phyloP scores from a whole-genome alignment of 805 yeast genomes.

The Saturnispora quitensis region DNA sequence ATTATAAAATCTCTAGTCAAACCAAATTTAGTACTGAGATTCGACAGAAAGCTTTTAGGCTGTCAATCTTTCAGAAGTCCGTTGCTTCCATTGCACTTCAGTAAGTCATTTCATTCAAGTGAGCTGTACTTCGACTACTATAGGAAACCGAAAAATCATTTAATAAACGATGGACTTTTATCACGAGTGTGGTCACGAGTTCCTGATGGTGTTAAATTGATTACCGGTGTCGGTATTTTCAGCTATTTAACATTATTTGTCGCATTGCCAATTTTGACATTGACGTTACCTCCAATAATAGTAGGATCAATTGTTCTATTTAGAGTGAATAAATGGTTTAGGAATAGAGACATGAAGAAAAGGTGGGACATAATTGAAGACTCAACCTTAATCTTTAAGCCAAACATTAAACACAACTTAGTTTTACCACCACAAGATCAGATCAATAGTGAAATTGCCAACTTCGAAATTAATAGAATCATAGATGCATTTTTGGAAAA shows the following conservation, averaged over 20 bases:
- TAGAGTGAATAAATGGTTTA: slow-evolving; percentile 11
- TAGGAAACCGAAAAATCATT: slow-evolving; percentile 19
- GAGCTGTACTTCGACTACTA: slow-evolving; percentile 1
- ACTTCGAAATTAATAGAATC: slow-evolving; percentile 24
- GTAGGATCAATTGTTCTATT: slow-evolving; percentile 20
- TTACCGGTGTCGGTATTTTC: slow-evolving; percentile 19
- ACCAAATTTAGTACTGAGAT: neutral
- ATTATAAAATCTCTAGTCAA: neutral
- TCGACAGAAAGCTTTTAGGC: neutral
- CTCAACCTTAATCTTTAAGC: slow-evolving; percentile 21
- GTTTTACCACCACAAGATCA: slow-evolving; percentile 21
- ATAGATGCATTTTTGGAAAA: slow-evolving; percentile 25
- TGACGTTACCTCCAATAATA: slow-evolving; percentile 26
- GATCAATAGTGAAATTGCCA: slow-evolving; percentile 23
- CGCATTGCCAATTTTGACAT: slow-evolving; percentile 24
- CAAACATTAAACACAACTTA: slow-evolving; percentile 11
- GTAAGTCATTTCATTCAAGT: slow-evolving; percentile 2
- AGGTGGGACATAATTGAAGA: slow-evolving; percentile 20
- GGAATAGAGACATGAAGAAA: slow-evolving; percentile 11
- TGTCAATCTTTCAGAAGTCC: neutral
- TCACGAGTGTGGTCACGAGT: slow-evolving; percentile 16
- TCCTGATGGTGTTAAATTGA: slow-evolving; percentile 25
- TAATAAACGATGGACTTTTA: slow-evolving; percentile 10
- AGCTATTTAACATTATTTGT: slow-evolving; percentile 25
- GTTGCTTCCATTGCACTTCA: neutral